These are phyloP conservation scores for Apium graveolens DNA, from an alignment of 129 eudicot species.

Conservation along the genomic window DNA sequence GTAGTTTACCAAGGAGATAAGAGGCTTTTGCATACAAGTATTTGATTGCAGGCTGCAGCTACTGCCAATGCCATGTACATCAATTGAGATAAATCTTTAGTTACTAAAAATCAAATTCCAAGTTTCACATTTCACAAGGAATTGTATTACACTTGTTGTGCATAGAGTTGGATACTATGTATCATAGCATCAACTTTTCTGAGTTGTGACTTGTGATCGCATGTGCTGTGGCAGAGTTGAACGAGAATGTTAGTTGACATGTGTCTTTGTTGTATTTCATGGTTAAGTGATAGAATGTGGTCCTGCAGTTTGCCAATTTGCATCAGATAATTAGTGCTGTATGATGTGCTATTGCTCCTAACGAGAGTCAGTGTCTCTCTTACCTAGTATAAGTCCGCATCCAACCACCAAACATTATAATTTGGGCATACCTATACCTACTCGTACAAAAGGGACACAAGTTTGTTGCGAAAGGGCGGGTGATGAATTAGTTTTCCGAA, in stretches of 20 bases:
- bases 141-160: background rate
- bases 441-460: background rate
- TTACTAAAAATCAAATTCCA: background rate
- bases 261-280: background rate
- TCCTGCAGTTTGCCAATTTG: background rate
- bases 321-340: conserved; percentile 1
- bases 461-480: background rate
- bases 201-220: background rate
- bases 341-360: background rate
- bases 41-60: background rate
- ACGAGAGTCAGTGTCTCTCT: background rate
- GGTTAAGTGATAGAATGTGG: background rate
- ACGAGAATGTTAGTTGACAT: background rate
- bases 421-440: background rate
- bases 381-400: background rate
- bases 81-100: background rate
- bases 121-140: background rate
- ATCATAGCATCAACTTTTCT: no score
- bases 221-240: background rate
- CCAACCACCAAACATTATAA: background rate
- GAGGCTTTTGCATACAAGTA: background rate
- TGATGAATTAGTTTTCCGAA: no score
- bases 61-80: background rate
- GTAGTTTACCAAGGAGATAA: background rate
- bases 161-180: background rate